Evolutionary conservation across 139 green algal genomes (phyloP).

Genomic region (Chlamydomonas incerta): DNA sequence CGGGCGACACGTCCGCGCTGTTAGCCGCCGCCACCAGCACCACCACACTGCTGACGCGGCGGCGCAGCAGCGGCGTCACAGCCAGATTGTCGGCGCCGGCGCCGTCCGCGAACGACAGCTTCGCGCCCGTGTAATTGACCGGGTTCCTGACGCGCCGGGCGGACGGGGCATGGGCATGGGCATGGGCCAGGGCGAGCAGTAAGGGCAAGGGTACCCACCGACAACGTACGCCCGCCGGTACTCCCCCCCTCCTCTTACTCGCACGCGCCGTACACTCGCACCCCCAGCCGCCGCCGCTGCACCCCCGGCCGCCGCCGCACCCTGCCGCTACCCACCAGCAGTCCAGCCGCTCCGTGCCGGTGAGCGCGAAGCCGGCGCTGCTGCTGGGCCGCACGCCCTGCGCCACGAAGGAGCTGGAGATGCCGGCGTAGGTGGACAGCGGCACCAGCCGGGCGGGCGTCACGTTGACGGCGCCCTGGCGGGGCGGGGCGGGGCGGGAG

Average conservation of each 20-base stretch:
- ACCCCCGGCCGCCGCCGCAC: too few species aligned
- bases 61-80: constrained; percentile 47
- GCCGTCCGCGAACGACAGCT: constrained; percentile 47
- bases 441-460: constrained; percentile 15
- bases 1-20: background rate
- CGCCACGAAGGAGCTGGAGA: constrained; percentile 49
- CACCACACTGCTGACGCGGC: constrained; percentile 26
- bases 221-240: too few species aligned
- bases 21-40: constrained; percentile 9
- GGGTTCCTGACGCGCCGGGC: constrained; percentile 32
- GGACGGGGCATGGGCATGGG: too few species aligned
- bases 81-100: constrained; percentile 53
- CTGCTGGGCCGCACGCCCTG: constrained; percentile 34
- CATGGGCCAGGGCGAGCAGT: background rate
- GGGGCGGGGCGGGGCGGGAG: background rate
- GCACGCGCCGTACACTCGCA: too few species aligned
- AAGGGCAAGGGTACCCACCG: too few species aligned
- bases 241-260: too few species aligned
- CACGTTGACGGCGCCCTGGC: constrained; percentile 34
- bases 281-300: too few species aligned
- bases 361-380: constrained; percentile 7
- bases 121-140: constrained; percentile 26
- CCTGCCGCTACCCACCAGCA: constrained; percentile 21
- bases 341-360: constrained; percentile 43
- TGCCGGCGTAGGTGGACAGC: constrained; percentile 36